Evolutionary conservation across 2,329 filamentous ascomycete species (phyloP).

Genomic region (Xylariomycetidae sp.): DNA sequence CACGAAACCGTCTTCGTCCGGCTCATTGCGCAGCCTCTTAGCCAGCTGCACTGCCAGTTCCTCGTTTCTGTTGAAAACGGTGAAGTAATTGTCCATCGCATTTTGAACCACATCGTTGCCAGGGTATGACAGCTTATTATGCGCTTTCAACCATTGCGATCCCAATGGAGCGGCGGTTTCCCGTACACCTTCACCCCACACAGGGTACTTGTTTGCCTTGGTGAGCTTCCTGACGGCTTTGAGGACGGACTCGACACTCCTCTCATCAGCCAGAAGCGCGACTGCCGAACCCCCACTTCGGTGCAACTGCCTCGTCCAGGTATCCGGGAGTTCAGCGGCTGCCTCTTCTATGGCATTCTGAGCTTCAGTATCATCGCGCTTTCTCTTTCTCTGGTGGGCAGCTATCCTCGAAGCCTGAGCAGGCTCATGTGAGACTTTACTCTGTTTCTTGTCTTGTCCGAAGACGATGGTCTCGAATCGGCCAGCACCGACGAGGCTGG

Average conservation of each 20-base stretch:
- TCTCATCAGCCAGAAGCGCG: constrained; percentile 76
- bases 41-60: constrained; percentile 57
- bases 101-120: constrained; percentile 61
- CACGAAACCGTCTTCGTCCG: constrained; percentile 93
- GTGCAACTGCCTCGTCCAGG: constrained; percentile 69
- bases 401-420: constrained; percentile 36
- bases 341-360: constrained; percentile 50
- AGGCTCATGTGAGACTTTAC: constrained; percentile 38
- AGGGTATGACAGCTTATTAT: constrained; percentile 70
- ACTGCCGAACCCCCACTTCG: constrained; percentile 75
- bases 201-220: constrained; percentile 55
- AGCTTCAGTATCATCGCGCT: constrained; percentile 32
- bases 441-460: constrained; percentile 51
- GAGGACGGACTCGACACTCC: constrained; percentile 69
- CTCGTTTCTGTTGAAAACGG: constrained; percentile 69
- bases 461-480: constrained; percentile 76
- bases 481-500: constrained; percentile 67
- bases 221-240: constrained; percentile 65
- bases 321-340: constrained; percentile 59
- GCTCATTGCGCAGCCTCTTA: constrained; percentile 66
- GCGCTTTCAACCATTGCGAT: constrained; percentile 52
- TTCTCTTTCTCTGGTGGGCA: constrained; percentile 46
- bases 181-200: constrained; percentile 64
- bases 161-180: constrained; percentile 56
- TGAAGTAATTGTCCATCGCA: constrained; percentile 81